phyloP scores from a whole-genome alignment of 768 basidiomycete species.

The Boletus huronensis region DNA sequence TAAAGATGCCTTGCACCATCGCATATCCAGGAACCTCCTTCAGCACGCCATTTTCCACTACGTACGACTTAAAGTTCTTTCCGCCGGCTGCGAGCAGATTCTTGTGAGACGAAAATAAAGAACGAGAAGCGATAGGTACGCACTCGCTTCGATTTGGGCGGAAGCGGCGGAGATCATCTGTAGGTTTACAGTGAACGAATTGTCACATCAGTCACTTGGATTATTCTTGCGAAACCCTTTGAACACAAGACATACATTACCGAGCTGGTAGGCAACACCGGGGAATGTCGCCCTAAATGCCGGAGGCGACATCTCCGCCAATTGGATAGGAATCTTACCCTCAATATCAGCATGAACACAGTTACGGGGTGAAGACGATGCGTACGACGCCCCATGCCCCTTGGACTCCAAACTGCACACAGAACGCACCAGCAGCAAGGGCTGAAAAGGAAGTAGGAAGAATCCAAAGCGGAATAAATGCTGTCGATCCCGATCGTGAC shows the following conservation, averaged over 20 bases:
- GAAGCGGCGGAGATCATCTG: constrained; percentile 70
- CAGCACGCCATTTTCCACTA: constrained; percentile 39
- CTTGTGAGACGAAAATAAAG: neutral
- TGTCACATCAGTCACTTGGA: neutral
- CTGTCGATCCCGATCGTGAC: constrained; percentile 13
- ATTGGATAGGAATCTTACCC: constrained; percentile 62
- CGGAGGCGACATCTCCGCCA: constrained; percentile 82
- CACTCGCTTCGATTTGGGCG: constrained; percentile 76
- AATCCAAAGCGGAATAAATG: constrained; percentile 81
- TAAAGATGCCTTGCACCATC: constrained; percentile 80
- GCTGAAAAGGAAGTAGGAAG: constrained; percentile 63
- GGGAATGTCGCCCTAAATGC: constrained; percentile 89
- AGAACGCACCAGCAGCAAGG: constrained; percentile 83
- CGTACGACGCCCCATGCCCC: constrained; percentile 87
- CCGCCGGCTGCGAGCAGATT: constrained; percentile 50
- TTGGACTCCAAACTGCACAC: constrained; percentile 83
- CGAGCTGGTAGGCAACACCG: constrained; percentile 81
- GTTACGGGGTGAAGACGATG: neutral
- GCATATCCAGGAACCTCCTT: constrained; percentile 62
- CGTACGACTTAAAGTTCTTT: constrained; percentile 48
- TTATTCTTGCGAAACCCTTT: too few relatives aligned
- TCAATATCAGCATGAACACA: neutral
- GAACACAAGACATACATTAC: constrained; percentile 44
- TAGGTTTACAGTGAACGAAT: neutral
- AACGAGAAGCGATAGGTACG: constrained; percentile 14